Evolutionary conservation across 805 yeast genomes (phyloP), one percentile per base, ranked within the genome.

Genomic region (Ogataea pignaliae): DNA sequence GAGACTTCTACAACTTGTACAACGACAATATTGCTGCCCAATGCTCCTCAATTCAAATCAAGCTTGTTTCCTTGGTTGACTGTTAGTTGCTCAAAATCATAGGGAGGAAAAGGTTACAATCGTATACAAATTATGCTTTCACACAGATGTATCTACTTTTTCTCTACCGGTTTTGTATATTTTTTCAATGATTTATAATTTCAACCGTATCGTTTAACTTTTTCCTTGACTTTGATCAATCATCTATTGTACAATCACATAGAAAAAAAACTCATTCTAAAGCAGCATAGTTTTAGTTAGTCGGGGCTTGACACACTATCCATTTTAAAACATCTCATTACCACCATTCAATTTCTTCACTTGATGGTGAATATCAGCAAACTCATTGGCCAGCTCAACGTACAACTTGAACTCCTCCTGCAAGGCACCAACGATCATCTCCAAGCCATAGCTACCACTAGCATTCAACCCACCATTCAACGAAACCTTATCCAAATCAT

Each of bases 381-480:
- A 73, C 34, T 78, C 75, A 59, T 84, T 86, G 39, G 90, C 83
- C 36, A 83, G 70, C 60, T 84, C 90, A 80, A 84, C 81, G 62
- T 83, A 85, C 42, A 85, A 65, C 36, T 70, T 70, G 58, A 82
- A 85, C 61, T 85, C 91, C 53, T 79, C 81, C 44, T 78, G 77
- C 21, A 85, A 72, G 0, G 87, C 81, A 39, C 75, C 73, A 13
- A 83, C 76, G 26, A 84, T 73, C 50, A 74, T 70, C 46, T 57
- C 81, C 63, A 75, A 53, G 0, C 75, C 74, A 48, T 63, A 55
- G 48, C 61, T 35, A 52, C 65, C 49, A 17, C 36, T 31, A 8
- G 60, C 51, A 12, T 68, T 51, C n/a, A 50, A 34, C 3, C 56
- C 57, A n/a, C 54, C 55, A 18, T 52, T 56, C 35, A 50, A 42